Evolutionary conservation across 441 rosid species (phyloP).

Genomic region (Gossypium schwendimanii): DNA sequence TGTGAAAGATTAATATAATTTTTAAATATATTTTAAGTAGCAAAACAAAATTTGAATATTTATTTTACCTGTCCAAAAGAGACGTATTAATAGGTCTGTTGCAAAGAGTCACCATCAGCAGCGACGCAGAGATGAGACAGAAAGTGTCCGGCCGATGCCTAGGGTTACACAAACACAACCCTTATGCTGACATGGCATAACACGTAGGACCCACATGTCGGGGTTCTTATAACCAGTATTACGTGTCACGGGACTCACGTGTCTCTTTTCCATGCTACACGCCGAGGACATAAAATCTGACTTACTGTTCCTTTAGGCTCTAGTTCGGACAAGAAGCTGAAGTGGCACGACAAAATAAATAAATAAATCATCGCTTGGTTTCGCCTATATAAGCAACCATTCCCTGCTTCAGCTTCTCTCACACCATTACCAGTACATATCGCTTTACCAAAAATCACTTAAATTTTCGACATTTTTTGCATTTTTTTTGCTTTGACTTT

Average conservation of each 20-base stretch:
- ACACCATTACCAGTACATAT: not conserved
- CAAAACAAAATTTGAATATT: not conserved
- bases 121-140: constrained; percentile 22
- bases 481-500: not conserved
- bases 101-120: constrained; percentile 20
- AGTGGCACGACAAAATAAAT: not conserved
- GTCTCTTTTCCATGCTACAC: constrained; percentile 23
- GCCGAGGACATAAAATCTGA: not conserved
- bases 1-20: no score
- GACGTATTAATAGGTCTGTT: not conserved
- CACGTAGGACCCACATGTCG: constrained; percentile 39
- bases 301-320: constrained; percentile 8
- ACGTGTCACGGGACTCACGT: constrained; percentile 38
- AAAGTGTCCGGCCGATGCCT: constrained; percentile 27
- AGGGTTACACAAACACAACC: constrained; percentile 15
- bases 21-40: not conserved
- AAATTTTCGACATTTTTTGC: not conserved
- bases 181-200: constrained; percentile 42
- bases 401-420: constrained; percentile 13
- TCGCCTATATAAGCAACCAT: constrained; percentile 23
- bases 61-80: not conserved
- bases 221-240: constrained; percentile 5
- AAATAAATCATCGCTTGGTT: not conserved
- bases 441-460: not conserved
- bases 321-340: not conserved